phyloP scores from a whole-genome alignment of 208 protist genomes.

The Acanthamoeba triangularis region DNA sequence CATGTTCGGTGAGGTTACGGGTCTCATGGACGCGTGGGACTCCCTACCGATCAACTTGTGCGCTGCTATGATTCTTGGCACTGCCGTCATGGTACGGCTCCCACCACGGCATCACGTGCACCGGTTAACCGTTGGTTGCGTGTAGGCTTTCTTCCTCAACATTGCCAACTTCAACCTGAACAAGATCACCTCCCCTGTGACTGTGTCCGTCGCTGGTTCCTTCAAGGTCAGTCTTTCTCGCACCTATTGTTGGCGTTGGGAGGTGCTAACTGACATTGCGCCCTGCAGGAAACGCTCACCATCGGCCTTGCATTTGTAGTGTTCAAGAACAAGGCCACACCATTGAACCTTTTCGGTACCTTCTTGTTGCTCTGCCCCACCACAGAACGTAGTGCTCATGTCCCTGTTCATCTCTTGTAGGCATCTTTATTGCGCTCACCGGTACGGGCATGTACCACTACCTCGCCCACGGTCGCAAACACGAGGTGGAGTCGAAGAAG shows the following conservation, averaged over 20 bases:
- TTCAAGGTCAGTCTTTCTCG: conserved; percentile 54
- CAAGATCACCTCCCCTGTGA: conserved; percentile 79
- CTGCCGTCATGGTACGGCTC: conserved; percentile 8
- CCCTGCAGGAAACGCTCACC: conserved; percentile 5
- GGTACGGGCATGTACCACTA: conserved; percentile 49
- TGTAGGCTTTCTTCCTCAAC: conserved; percentile 81
- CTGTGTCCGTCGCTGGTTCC: conserved; percentile 79
- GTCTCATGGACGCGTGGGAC: not conserved
- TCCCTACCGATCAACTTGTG: not conserved
- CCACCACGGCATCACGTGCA: not conserved
- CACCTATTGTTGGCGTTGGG: not conserved
- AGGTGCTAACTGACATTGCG: not conserved
- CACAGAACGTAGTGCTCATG: not conserved
- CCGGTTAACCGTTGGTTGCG: not conserved
- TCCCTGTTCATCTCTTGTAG: not conserved
- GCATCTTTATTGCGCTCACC: not conserved
- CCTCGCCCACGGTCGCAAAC: conserved; percentile 1
- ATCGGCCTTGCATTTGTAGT: conserved; percentile 27
- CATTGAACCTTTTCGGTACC: conserved; percentile 17
- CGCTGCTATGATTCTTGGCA: not conserved
- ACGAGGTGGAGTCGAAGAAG: not conserved
- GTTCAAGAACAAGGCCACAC: conserved; percentile 61
- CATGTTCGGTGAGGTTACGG: not conserved
- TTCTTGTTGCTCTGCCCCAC: not conserved
- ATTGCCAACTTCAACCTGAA: conserved; percentile 80